Conservation (phyloP, 805 yeast species). For the Teunomyces panamensis region DNA sequence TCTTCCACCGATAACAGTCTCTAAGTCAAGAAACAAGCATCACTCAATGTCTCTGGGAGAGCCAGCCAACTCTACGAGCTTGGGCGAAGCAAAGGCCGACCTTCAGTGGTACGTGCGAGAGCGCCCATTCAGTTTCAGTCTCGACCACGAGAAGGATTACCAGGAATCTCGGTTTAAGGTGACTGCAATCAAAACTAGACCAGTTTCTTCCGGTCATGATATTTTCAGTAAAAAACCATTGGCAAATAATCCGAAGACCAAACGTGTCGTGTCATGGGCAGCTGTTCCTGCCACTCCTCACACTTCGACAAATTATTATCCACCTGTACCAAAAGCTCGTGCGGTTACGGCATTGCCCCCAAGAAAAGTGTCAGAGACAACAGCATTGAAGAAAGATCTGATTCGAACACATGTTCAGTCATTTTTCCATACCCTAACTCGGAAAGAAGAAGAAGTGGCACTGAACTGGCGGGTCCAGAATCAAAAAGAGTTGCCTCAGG, state of each 20-base stretch:
- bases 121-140: conserved; percentile 25
- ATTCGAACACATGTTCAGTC: not conserved
- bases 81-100: not conserved
- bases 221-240: not conserved
- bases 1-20: not conserved
- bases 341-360: not conserved
- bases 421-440: not conserved
- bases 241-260: not conserved
- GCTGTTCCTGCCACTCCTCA: not conserved
- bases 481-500: not conserved
- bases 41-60: conserved; percentile 1
- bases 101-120: conserved; percentile 16
- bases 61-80: not conserved
- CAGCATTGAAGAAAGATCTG: not conserved
- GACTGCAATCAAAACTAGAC: not conserved
- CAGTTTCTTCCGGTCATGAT: not conserved
- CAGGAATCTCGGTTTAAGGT: conserved; percentile 8
- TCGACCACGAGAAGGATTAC: conserved; percentile 25
- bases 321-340: not conserved
- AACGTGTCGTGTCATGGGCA: not conserved
- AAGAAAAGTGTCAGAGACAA: not conserved
- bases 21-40: not conserved
- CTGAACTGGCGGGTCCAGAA: not conserved
- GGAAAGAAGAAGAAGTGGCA: conserved; percentile 1
- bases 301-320: not conserved